phyloP scores from a whole-genome alignment of 352 stramenopile genomes.

The Peronospora destructor region DNA sequence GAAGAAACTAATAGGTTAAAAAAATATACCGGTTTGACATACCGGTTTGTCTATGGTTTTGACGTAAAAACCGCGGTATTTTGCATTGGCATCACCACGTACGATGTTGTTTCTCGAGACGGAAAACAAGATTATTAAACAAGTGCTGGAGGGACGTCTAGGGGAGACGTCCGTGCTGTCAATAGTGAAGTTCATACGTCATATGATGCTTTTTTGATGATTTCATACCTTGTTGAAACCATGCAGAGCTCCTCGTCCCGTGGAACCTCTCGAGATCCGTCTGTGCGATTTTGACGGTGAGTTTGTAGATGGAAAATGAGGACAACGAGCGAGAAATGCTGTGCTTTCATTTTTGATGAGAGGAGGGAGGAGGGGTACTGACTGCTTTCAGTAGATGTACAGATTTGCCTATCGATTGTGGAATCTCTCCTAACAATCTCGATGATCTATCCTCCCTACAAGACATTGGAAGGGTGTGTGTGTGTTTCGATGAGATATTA shows the following conservation, averaged over 20 bases:
- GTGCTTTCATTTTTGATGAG: neutral
- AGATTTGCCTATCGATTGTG: conserved; percentile 77
- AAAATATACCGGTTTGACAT: neutral
- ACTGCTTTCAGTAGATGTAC: conserved; percentile 43
- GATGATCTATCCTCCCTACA: conserved; percentile 73
- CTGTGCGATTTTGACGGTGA: conserved; percentile 83
- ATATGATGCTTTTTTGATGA: neutral
- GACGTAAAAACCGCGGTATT: neutral
- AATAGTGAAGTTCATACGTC: neutral
- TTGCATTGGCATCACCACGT: neutral
- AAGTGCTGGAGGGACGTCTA: conserved; percentile 65
- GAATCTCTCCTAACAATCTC: conserved; percentile 62
- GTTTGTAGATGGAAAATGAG: neutral
- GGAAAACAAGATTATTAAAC: conserved; percentile 87
- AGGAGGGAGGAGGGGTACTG: neutral
- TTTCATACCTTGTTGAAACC: conserved; percentile 2
- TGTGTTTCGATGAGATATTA: neutral
- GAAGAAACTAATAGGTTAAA: neutral
- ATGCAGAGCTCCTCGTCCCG: conserved; percentile 59
- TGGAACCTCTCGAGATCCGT: conserved; percentile 68
- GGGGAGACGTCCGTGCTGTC: conserved; percentile 52
- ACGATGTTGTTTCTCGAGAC: conserved; percentile 78
- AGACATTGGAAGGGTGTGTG: conserved; percentile 49
- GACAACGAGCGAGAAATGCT: neutral
- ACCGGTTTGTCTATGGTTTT: conserved; percentile 10